phyloP scores from a whole-genome alignment of 208 protist genomes.

The Trypanosoma congolense region DNA sequence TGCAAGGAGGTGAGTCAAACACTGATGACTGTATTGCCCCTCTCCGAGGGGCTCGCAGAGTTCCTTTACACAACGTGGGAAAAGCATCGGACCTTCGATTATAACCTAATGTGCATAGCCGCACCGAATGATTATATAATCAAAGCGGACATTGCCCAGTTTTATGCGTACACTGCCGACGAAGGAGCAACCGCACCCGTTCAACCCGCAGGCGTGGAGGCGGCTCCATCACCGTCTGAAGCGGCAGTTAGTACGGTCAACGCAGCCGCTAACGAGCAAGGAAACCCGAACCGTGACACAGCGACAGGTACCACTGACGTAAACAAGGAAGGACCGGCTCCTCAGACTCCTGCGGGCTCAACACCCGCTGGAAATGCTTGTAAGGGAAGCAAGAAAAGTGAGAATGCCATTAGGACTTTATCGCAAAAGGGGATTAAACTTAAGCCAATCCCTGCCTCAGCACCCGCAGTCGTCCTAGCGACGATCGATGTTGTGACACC shows the following conservation, averaged over 20 bases:
- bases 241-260: too few relatives aligned
- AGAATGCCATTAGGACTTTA: slow-evolving; percentile 24
- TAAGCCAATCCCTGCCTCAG: slow-evolving; percentile 39
- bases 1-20: slow-evolving; percentile 15
- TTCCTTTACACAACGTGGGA: slow-evolving; percentile 62
- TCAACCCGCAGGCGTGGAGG: too few relatives aligned
- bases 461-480: slow-evolving; percentile 49
- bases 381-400: slow-evolving; percentile 7
- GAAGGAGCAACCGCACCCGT: too few relatives aligned
- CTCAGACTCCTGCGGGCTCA: background rate
- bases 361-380: too few relatives aligned
- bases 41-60: slow-evolving; percentile 49
- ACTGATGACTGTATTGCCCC: slow-evolving; percentile 34
- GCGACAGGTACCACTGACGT: too few relatives aligned
- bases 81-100: slow-evolving; percentile 40
- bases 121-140: slow-evolving; percentile 59
- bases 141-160: slow-evolving; percentile 38
- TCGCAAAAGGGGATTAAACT: slow-evolving; percentile 29
- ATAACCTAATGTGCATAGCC: slow-evolving; percentile 58
- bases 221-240: too few relatives aligned
- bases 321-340: background rate
- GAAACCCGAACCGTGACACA: too few relatives aligned
- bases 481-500: slow-evolving; percentile 72
- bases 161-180: slow-evolving; percentile 49
- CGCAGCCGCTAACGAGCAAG: too few relatives aligned